Evolutionary conservation across 2,329 filamentous ascomycete species (phyloP).

Genomic region (Alternaria sp.): DNA sequence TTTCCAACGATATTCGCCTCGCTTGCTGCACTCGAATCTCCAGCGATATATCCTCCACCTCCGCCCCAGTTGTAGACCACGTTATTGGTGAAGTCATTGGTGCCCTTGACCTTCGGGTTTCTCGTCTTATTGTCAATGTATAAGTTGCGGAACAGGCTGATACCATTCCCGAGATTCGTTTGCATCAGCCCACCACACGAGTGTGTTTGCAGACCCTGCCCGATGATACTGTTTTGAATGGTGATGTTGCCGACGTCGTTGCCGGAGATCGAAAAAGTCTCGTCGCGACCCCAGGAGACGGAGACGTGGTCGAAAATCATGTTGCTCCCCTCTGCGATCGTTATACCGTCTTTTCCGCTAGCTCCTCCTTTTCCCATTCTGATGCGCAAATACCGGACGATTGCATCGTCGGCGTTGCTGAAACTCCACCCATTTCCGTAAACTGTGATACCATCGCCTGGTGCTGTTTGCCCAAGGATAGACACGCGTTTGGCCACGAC

Average conservation of each 20-base stretch:
- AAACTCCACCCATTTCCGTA: constrained; percentile 63
- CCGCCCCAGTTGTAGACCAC: constrained; percentile 64
- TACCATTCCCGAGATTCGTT: constrained; percentile 53
- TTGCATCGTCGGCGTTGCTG: constrained; percentile 60
- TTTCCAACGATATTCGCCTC: constrained; percentile 63
- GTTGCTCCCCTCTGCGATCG: constrained; percentile 59
- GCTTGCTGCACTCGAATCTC: constrained; percentile 56
- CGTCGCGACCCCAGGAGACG: constrained; percentile 63
- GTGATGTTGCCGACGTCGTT: constrained; percentile 56
- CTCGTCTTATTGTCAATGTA: constrained; percentile 66
- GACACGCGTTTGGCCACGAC: constrained; percentile 58
- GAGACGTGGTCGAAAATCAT: constrained; percentile 65
- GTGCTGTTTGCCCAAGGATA: constrained; percentile 60
- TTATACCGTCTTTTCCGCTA: constrained; percentile 62
- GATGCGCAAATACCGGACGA: constrained; percentile 63
- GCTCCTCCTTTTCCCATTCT: constrained; percentile 60
- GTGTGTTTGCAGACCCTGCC: constrained; percentile 61
- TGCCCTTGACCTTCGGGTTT: constrained; percentile 64
- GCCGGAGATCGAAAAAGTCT: constrained; percentile 62
- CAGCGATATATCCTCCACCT: constrained; percentile 63
- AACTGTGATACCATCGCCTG: constrained; percentile 58
- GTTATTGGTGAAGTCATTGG: constrained; percentile 61
- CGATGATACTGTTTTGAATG: constrained; percentile 61
- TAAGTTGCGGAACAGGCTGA: constrained; percentile 61
- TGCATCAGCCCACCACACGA: constrained; percentile 61